Percentiles rank a stretch among this genome's conserved stretches.
These are phyloP conservation scores for Calonectria hongkongensis DNA, from an alignment of 2,329 filamentous ascomycete species.

Conservation along the genomic window DNA sequence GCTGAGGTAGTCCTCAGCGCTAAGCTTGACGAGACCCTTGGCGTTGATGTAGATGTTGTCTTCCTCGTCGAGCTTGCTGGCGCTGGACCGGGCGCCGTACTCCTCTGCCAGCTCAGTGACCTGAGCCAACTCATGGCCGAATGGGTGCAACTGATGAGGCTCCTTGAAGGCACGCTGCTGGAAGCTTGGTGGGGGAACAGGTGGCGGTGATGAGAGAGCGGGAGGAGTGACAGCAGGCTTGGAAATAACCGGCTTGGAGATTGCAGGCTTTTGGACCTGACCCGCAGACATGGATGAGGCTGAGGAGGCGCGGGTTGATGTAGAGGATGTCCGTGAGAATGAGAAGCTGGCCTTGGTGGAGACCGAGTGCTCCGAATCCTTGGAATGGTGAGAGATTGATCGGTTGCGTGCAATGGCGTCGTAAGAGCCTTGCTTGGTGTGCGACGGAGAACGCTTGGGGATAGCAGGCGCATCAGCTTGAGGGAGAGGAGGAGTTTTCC, in stretches of 20 bases:
- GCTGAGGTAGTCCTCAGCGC: constrained; percentile 87
- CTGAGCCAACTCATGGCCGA: constrained; percentile 92
- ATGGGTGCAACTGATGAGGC: constrained; percentile 82
- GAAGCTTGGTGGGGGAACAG: constrained; percentile 58
- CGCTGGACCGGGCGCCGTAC: constrained; percentile 78
- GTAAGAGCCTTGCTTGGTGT: constrained; percentile 89
- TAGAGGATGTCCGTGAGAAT: constrained; percentile 75
- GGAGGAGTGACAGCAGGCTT: constrained; percentile 57
- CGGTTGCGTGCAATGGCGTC: constrained; percentile 82
- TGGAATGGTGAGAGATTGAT: constrained; percentile 77
- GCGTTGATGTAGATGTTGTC: constrained; percentile 78
- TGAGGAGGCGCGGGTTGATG: constrained; percentile 71
- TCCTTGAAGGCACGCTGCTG: constrained; percentile 62
- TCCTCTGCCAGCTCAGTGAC: constrained; percentile 96
- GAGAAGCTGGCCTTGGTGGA: constrained; percentile 75
- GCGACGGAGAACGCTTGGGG: constrained; percentile 86
- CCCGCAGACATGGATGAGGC: constrained; percentile 62
- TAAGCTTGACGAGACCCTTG: constrained; percentile 83
- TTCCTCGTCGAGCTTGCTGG: constrained; percentile 78
- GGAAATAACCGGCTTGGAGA: constrained; percentile 12
- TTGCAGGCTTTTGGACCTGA: constrained; percentile 54
- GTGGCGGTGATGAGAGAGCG: constrained; percentile 55
- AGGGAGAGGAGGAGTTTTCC: constrained; percentile 62
- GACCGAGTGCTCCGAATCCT: constrained; percentile 70
- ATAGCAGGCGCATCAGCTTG: constrained; percentile 72